A percentile compares a stretch with the other conserved stretches of the same genome.
Evolutionary conservation across 2,329 filamentous ascomycete genomes (phyloP).

Genomic region (Alternaria conjuncta): DNA sequence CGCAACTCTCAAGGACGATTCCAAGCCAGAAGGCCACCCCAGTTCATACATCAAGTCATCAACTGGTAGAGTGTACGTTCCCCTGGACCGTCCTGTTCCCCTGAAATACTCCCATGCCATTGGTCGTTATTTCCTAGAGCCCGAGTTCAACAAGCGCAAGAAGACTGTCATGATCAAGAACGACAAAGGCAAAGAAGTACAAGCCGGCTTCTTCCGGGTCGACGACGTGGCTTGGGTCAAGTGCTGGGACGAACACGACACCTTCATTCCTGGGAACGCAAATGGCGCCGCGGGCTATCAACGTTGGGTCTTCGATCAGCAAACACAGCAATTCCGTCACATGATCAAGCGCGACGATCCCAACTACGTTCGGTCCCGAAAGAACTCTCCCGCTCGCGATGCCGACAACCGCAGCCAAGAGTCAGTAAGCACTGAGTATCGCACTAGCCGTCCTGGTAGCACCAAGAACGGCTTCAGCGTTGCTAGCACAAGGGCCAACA

Average conservation of each 20-base stretch:
- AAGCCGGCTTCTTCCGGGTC: slow-evolving; percentile 57
- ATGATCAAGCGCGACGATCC: slow-evolving; percentile 50
- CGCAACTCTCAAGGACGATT: slow-evolving; percentile 45
- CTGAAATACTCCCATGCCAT: slow-evolving; percentile 59
- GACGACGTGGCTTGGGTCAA: slow-evolving; percentile 60
- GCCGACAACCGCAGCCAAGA: slow-evolving; percentile 33
- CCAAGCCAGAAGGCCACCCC: slow-evolving; percentile 24
- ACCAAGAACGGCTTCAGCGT: slow-evolving; percentile 34
- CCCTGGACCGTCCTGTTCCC: slow-evolving; percentile 39
- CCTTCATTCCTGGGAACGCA: slow-evolving; percentile 56
- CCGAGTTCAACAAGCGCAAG: slow-evolving; percentile 57
- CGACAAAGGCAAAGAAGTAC: slow-evolving; percentile 47
- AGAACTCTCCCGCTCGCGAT: slow-evolving; percentile 31
- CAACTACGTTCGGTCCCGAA: slow-evolving; percentile 35
- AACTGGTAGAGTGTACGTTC: slow-evolving; percentile 29
- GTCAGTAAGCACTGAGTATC: slow-evolving; percentile 38
- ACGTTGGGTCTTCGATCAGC: slow-evolving; percentile 55
- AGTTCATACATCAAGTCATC: slow-evolving; percentile 22
- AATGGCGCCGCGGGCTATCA: slow-evolving; percentile 45
- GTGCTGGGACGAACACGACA: slow-evolving; percentile 57
- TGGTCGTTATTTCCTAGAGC: slow-evolving; percentile 56
- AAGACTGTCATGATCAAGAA: slow-evolving; percentile 50
- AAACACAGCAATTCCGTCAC: slow-evolving; percentile 47
- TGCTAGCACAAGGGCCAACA: slow-evolving; percentile 37
- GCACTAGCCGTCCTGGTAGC: slow-evolving; percentile 29